Evolutionary conservation across 495 filamentous ascomycete genomes (phyloP), one percentile per base, ranked within the genome.

Genomic region (Clavariopsis aquatica): DNA sequence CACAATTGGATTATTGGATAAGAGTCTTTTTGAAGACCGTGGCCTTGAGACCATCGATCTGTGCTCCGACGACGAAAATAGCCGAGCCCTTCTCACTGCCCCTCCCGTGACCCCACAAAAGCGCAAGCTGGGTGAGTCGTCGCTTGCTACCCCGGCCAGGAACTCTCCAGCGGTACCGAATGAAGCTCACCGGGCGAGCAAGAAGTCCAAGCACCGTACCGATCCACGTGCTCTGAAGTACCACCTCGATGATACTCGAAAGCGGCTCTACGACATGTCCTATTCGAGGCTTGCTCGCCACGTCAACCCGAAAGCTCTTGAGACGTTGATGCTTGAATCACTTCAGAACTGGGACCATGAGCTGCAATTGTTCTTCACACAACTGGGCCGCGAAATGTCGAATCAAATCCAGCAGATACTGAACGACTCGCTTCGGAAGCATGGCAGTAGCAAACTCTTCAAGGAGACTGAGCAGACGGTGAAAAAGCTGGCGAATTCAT

Each of bases 371-470:
- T 66, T 66, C 64, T 57, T 55, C 13, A 24, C 54, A 7, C 20
- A 23, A 6, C 20, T 66, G 2, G n/a, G 56, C 6, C 19, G 7
- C 17, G 15, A 3, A 1, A 22, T 66, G 23, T 55, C 22, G 13
- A 20, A 12, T 13, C 36, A n/a, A 0, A 20, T 66, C 7, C 34
- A 46, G 29, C 15, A 8, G 1, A 61, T 57, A 22, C 51, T 61
- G 20, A 22, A 56, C 29, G 19, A 46, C 22, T 7, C 36, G 6
- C 58, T 75, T 19, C 19, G 38, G 6, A 23, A 41, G 15, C 69
- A 67, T 57, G 0, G 57, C 1, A 15, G 24, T 1, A 72, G 69
- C 12, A 51, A 63, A 20, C 55, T 77, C 6, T 72, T 56, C 46
- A 20, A 46, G 6, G 26, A 66, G 29, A 26, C 69, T 1, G 34